Evolutionary conservation across 345 rosid species (phyloP).

Genomic region (Salix koriyanagi): DNA sequence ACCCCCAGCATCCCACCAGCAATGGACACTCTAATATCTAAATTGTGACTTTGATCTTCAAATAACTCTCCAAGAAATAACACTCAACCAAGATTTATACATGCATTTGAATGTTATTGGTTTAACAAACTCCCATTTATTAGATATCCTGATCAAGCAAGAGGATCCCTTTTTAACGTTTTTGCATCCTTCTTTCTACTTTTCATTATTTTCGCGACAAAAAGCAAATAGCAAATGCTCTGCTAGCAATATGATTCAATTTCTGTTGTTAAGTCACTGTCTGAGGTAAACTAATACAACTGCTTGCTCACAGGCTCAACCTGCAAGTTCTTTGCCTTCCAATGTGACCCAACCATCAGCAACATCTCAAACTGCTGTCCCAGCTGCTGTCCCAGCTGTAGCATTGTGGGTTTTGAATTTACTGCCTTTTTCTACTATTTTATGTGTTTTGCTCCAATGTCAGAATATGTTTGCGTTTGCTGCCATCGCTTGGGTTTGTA

Average conservation of each 20-base stretch:
- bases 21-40: neutral
- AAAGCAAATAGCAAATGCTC: neutral
- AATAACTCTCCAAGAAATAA: neutral
- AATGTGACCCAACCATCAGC: conserved; percentile 5
- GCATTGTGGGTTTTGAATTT: conserved; percentile 12
- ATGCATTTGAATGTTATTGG: neutral
- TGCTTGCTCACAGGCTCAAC: conserved; percentile 11
- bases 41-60: neutral
- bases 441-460: neutral
- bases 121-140: neutral
- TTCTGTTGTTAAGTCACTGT: neutral
- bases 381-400: conserved; percentile 1
- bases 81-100: neutral
- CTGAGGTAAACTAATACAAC: neutral
- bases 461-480: neutral
- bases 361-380: conserved; percentile 10
- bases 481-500: neutral
- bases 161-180: neutral
- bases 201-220: neutral
- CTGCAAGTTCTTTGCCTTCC: conserved; percentile 13
- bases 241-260: neutral
- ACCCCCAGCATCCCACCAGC: neutral
- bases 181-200: neutral
- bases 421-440: neutral
- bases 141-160: neutral